Evolutionary conservation across 2,329 filamentous ascomycete species (phyloP).

Genomic region (Didymella glomerata): DNA sequence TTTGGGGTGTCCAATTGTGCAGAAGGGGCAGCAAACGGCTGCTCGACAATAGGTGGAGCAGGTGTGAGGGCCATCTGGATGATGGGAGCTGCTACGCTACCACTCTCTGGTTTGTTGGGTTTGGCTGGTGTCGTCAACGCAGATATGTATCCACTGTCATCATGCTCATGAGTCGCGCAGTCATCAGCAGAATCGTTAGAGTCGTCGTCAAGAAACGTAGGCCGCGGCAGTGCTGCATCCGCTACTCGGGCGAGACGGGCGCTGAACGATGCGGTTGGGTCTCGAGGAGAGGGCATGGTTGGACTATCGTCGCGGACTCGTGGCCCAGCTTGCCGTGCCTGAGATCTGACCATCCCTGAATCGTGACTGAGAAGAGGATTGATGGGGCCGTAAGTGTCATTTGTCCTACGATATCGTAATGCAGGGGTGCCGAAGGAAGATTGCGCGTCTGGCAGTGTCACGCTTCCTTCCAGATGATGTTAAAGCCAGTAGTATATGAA

Average conservation of each 20-base stretch:
- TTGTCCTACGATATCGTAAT: neutral
- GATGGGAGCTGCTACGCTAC: neutral
- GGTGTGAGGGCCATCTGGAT: neutral
- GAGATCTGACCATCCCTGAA: constrained; percentile 1
- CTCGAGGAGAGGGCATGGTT: neutral
- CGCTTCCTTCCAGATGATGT: neutral
- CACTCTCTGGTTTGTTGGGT: neutral
- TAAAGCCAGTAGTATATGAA: neutral
- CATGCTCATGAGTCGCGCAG: neutral
- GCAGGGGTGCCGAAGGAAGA: neutral
- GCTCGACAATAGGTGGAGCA: neutral
- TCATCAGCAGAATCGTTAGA: neutral
- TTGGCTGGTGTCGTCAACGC: neutral
- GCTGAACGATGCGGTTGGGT: neutral
- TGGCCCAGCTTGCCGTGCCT: neutral
- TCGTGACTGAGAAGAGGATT: neutral
- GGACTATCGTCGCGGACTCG: neutral
- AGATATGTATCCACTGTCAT: constrained; percentile 5
- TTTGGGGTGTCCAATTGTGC: neutral
- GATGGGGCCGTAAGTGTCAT: neutral
- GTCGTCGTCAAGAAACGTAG: neutral
- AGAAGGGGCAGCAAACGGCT: neutral
- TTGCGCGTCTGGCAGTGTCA: neutral
- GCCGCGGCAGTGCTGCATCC: neutral
- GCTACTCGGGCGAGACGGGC: neutral